phyloP scores from a whole-genome alignment of 2,329 filamentous ascomycete genomes.

The Colletotrichum karsti region DNA sequence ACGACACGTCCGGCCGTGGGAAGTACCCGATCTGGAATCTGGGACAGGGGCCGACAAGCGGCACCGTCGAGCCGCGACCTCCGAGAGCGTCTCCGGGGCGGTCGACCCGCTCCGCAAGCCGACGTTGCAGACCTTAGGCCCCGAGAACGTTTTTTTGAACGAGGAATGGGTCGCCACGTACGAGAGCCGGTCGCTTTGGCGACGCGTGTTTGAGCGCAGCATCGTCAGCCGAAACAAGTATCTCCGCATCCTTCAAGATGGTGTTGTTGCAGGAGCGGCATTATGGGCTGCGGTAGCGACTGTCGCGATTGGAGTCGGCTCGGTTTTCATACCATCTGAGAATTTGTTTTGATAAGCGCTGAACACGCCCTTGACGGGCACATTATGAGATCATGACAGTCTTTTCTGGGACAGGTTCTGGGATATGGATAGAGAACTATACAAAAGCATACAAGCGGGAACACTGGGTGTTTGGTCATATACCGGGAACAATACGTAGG shows the following conservation, averaged over 20 bases:
- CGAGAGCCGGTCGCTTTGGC: slow-evolving; percentile 25
- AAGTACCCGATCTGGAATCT: slow-evolving; percentile 39
- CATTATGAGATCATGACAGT: slow-evolving; percentile 3
- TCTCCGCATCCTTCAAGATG: slow-evolving; percentile 37
- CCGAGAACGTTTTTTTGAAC: slow-evolving; percentile 32
- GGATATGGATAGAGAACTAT: background rate
- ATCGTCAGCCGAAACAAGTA: slow-evolving; percentile 33
- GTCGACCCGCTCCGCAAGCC: slow-evolving; percentile 33
- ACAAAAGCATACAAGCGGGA: background rate
- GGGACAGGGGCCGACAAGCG: slow-evolving; percentile 35
- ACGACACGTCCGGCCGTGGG: slow-evolving; percentile 50
- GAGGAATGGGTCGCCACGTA: slow-evolving; percentile 35
- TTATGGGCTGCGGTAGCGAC: slow-evolving; percentile 37
- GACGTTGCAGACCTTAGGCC: slow-evolving; percentile 35
- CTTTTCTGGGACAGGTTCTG: background rate
- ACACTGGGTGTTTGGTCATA: background rate
- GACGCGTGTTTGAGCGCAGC: slow-evolving; percentile 33
- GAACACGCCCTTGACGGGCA: background rate
- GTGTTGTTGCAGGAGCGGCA: slow-evolving; percentile 36
- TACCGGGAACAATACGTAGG: background rate
- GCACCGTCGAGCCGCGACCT: slow-evolving; percentile 26
- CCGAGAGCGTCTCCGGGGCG: slow-evolving; percentile 21
- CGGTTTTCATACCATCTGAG: slow-evolving; percentile 31
- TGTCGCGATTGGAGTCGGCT: slow-evolving; percentile 30
- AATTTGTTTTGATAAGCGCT: slow-evolving; percentile 18